These are phyloP conservation scores for Blumeria graminis DNA, from an alignment of 2,329 filamentous ascomycete genomes.

Conservation along the genomic window DNA sequence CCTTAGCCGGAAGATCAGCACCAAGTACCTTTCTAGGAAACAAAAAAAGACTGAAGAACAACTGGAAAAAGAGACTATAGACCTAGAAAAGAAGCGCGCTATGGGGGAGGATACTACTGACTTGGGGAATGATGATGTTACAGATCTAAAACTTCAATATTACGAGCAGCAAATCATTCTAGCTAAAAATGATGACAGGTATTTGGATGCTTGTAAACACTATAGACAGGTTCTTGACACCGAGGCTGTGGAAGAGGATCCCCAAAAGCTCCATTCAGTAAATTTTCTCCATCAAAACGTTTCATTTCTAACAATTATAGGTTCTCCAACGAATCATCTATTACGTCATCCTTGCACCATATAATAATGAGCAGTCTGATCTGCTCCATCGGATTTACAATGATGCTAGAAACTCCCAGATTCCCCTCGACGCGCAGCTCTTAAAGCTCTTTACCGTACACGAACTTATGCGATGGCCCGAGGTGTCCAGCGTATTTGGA, in stretches of 20 bases:
- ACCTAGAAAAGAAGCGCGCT: conserved; percentile 63
- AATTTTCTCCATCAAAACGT: conserved; percentile 15
- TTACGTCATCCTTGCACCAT: conserved; percentile 85
- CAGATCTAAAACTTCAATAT: conserved; percentile 82
- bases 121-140: conserved; percentile 68
- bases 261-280: conserved; percentile 65
- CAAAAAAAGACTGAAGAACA: conserved; percentile 77
- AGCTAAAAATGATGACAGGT: conserved; percentile 92
- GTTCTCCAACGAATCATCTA: conserved; percentile 88
- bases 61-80: conserved; percentile 74
- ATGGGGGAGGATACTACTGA: conserved; percentile 56
- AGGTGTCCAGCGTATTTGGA: conserved; percentile 71
- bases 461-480: conserved; percentile 96
- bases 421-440: conserved; percentile 60
- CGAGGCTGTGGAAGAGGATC: conserved; percentile 77
- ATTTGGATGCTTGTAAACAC: conserved; percentile 92
- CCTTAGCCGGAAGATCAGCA: conserved; percentile 90
- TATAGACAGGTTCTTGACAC: conserved; percentile 94
- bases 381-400: conserved; percentile 79
- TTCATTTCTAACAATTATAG: conserved; percentile 21
- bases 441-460: conserved; percentile 86
- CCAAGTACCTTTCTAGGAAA: conserved; percentile 70
- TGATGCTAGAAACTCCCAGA: conserved; percentile 57
- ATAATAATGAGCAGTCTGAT: conserved; percentile 97
- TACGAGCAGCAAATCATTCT: conserved; percentile 94